Conservation (phyloP, 805 yeast species). For the Ogataea corticis region DNA sequence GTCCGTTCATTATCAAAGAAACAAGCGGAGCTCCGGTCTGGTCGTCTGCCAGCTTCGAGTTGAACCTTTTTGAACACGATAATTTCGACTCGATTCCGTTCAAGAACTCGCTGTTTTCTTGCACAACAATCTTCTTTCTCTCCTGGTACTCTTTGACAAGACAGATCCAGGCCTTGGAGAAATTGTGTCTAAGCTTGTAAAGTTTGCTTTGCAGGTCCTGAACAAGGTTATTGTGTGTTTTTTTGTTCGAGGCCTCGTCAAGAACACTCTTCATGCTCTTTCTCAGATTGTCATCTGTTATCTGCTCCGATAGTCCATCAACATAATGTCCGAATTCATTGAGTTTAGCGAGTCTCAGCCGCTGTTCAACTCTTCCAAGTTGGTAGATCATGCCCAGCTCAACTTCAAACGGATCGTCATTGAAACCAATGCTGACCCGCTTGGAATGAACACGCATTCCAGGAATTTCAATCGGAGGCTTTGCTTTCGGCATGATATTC, state of each 20-base stretch:
- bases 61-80: constrained; percentile 40
- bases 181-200: constrained; percentile 29
- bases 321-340: constrained; percentile 18
- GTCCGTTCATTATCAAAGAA: constrained; percentile 5
- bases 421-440: constrained; percentile 48
- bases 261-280: not conserved
- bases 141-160: constrained; percentile 52
- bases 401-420: constrained; percentile 66
- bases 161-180: constrained; percentile 64
- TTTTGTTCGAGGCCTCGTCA: constrained; percentile 1
- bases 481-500: constrained; percentile 41
- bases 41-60: constrained; percentile 14
- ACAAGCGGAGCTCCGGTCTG: not conserved
- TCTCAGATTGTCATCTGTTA: constrained; percentile 1
- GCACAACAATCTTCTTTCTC: constrained; percentile 41
- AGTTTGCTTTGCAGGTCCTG: constrained; percentile 17
- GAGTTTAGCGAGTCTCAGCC: constrained; percentile 44
- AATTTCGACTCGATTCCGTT: constrained; percentile 40
- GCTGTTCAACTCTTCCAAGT: constrained; percentile 59
- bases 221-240: constrained; percentile 1
- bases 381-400: constrained; percentile 59
- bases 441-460: constrained; percentile 42
- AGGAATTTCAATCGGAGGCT: constrained; percentile 39
- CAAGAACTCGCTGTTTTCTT: constrained; percentile 40
- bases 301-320: not conserved